phyloP scores from a whole-genome alignment of 345 rosid genomes.

The Aquilaria yunnanensis region DNA sequence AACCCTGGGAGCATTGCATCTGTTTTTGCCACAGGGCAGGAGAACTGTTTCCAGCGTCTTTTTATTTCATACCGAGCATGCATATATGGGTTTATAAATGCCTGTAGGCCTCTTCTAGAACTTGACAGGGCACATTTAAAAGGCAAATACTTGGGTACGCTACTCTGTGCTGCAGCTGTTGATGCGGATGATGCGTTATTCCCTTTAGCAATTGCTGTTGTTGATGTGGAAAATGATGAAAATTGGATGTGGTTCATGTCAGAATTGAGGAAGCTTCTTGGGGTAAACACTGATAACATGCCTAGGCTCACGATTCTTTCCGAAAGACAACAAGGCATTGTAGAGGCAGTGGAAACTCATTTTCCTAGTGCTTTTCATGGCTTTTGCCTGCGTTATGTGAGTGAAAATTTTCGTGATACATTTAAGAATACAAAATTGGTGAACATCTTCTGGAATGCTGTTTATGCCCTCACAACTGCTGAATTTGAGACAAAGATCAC shows the following conservation, averaged over 20 bases:
- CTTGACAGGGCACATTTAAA: conserved; percentile 84
- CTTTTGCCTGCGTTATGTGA: conserved; percentile 82
- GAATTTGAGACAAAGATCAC: conserved; percentile 76
- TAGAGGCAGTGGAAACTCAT: conserved; percentile 96
- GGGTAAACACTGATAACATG: conserved; percentile 89
- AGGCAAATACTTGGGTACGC: conserved; percentile 84
- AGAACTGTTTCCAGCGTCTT: conserved; percentile 93
- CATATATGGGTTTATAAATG: conserved; percentile 87
- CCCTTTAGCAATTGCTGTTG: conserved; percentile 86
- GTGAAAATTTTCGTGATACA: conserved; percentile 90
- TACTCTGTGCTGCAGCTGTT: conserved; percentile 91
- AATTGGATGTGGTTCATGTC: conserved; percentile 99
- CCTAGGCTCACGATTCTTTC: conserved; percentile 97
- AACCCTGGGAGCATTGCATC: conserved; percentile 95
- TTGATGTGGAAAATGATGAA: conserved; percentile 75
- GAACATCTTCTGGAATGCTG: conserved; percentile 94
- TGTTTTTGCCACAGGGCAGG: conserved; percentile 73
- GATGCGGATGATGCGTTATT: conserved; percentile 87
- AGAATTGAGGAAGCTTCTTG: conserved; percentile 90
- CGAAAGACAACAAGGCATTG: conserved; percentile 76
- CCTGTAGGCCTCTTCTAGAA: conserved; percentile 94
- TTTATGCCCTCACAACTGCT: conserved; percentile 79
- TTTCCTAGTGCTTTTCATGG: conserved; percentile 94
- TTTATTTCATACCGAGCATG: conserved; percentile 82
- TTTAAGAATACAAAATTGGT: conserved; percentile 90